A percentile compares a stretch with the other conserved stretches of the same genome.
Conservation (phyloP, 768 basidiomycete genomes). For the Plicaturopsis crispa region DNA sequence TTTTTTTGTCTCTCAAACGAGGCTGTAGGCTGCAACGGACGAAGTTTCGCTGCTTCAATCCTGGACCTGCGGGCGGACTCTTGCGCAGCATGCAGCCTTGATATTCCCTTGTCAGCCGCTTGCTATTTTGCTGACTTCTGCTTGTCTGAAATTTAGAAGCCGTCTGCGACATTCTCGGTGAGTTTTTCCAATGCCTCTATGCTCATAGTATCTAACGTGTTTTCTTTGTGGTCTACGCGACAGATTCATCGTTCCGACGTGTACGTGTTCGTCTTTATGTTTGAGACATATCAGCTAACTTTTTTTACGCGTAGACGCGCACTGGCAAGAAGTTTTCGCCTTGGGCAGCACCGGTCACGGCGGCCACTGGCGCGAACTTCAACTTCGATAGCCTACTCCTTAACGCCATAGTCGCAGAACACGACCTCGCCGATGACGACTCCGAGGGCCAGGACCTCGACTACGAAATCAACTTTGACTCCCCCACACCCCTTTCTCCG, state of each 20-base stretch:
- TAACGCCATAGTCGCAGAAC: background rate
- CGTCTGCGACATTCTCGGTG: background rate
- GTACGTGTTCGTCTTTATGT: background rate
- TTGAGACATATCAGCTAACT: background rate
- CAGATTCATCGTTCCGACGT: background rate
- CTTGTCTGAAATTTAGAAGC: background rate
- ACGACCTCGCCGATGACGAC: background rate
- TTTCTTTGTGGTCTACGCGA: background rate
- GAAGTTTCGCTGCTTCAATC: background rate
- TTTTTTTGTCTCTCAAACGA: background rate
- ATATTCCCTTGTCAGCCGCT: background rate
- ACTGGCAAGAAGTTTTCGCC: background rate
- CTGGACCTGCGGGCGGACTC: background rate
- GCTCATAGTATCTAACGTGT: background rate
- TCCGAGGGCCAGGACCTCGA: background rate
- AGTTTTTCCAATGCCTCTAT: background rate
- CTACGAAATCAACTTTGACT: background rate
- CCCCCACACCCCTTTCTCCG: background rate
- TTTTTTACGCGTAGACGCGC: background rate
- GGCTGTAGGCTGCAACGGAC: background rate
- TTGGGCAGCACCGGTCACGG: background rate
- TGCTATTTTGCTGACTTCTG: background rate
- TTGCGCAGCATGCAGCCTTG: background rate
- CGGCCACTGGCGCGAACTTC: background rate
- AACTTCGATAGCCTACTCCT: background rate